Evolutionary conservation across 2,329 filamentous ascomycete genomes (phyloP), one percentile per base, ranked within the genome.

Genomic region (Apiospora pterosperma): DNA sequence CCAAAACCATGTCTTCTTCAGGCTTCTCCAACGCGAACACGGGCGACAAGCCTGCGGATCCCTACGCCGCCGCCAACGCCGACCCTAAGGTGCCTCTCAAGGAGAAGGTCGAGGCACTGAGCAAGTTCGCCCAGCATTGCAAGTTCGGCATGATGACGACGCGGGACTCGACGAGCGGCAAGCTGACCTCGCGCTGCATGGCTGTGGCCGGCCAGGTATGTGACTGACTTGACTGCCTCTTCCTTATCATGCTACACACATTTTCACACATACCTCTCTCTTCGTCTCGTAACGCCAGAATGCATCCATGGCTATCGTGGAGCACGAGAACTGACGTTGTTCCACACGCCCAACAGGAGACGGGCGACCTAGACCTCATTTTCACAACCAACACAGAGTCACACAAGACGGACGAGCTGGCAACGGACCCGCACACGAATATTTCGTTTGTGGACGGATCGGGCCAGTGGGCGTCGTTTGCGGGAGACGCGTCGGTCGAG

Each of bases 141-240:
- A 97, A 96, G 79, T 96, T 93, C 75, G 92, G 91, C 77, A 92
- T 97, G 90, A 89, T 97, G 88, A 96, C 93, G 10, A 96, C 93
- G 25, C 84, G 89, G 61, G 88, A 90, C 60, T 81, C 85, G 2
- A 81, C 84, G 39, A 86, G 83, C 0, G 90, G 89, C 14, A 83
- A 88, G 61, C 81, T 97, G 16, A 88, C 90, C 5, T 94, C 90
- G n/a, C 84, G 93, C 69, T 92, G 90, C 76, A 97, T 97, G 93
- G 92, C 92, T 5, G 77, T 97, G 16, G 92, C 92, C 19, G 92
- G 87, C 16, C 91, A 90, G 78, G 92, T 93, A 81, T 36, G 80
- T 42, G 7, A 67, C 14, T 64, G 21, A 19, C 44, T 34, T 21
- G 21, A 38, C 31, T 25, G 0, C 25, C 38, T n/a, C 23, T 14